Conservation (phyloP, 2,329 filamentous ascomycete species). For the Fusarium sp. region DNA sequence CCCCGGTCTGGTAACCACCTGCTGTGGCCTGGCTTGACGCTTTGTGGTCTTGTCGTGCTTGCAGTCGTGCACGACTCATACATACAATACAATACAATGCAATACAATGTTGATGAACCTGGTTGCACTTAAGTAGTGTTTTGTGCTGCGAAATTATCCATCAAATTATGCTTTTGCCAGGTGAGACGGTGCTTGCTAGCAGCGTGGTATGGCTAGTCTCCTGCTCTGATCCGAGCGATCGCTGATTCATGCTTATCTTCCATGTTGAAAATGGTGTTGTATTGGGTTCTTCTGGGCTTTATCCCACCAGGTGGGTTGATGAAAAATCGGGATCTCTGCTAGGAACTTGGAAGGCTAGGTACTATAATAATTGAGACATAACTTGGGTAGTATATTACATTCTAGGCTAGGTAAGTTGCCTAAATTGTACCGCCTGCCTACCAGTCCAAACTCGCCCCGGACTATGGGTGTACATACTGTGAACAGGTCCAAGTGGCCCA, state of each 20-base stretch:
- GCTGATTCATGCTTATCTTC: not conserved
- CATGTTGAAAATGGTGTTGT: not conserved
- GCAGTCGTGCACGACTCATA: conserved; percentile 19
- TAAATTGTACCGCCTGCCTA: too few relatives aligned
- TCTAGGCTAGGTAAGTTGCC: too few relatives aligned
- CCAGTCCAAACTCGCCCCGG: not conserved
- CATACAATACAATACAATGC: too few relatives aligned
- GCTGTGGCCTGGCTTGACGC: conserved; percentile 25
- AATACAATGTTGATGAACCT: too few relatives aligned
- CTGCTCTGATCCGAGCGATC: not conserved
- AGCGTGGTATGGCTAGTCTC: not conserved
- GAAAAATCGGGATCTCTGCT: not conserved
- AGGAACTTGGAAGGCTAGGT: not conserved
- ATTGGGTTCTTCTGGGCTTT: not conserved
- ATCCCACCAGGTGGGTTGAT: too few relatives aligned
- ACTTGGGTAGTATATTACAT: too few relatives aligned
- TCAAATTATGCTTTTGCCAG: not conserved
- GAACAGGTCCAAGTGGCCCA: conserved; percentile 8
- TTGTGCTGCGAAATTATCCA: conserved; percentile 8
- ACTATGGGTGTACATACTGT: not conserved
- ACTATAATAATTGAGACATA: too few relatives aligned
- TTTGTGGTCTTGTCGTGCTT: conserved; percentile 29
- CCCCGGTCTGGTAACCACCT: conserved; percentile 43
- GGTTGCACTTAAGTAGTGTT: not conserved
- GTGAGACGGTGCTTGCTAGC: not conserved